Evolutionary conservation across 78 protist species (phyloP), one percentile per base, ranked within the genome.

Genomic region (Polysphondylium violaceum): DNA sequence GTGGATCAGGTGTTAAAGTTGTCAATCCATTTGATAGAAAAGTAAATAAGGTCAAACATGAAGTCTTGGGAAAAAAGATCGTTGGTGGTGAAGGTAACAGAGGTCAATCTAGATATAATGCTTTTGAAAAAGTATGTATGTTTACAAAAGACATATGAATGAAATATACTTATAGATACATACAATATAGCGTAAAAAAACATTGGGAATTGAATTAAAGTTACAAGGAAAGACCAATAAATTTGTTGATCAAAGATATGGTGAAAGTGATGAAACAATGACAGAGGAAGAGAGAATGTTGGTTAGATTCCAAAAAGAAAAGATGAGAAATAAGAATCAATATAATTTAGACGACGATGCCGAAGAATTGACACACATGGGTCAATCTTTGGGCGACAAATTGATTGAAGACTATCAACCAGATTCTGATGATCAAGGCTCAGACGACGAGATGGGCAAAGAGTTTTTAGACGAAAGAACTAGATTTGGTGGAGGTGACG

Each of bases 41-140:
- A 27, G 47, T 72, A 3, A 79, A 64, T 19, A 68, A 72, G 2
- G 35, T 59, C 1, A 91, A 91, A 76, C 88, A 75, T 59, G 64
- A 27, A 3, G 89, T 91, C 25, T 23, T 75, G 4, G 88, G 88
- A 29, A 64, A 75, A 53, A 59, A 71, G 11, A 43, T 71, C 31
- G 59, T n/a, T 12, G 89, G 90, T 50, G 56, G 35, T n/a, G 33
- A 61, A n/a, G 72, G 86, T 61, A 61, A 79, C 60, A 47, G 53
- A 36, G 95, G 95, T 50, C 95, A 91, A 71, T 91, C 95, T 14
- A 78, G 95, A 63, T 76, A 63, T 31, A 91, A 78, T 69, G 79
- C 81, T 31, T 72, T 91, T 31, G 95, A 91, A 69, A 91, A 59
- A n/a, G n/a, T n/a, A n/a, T n/a, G n/a, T n/a, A n/a, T n/a, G 19